These are phyloP conservation scores for Aspergillus bertholletiae DNA, from an alignment of 495 filamentous ascomycete genomes.

Conservation along the genomic window DNA sequence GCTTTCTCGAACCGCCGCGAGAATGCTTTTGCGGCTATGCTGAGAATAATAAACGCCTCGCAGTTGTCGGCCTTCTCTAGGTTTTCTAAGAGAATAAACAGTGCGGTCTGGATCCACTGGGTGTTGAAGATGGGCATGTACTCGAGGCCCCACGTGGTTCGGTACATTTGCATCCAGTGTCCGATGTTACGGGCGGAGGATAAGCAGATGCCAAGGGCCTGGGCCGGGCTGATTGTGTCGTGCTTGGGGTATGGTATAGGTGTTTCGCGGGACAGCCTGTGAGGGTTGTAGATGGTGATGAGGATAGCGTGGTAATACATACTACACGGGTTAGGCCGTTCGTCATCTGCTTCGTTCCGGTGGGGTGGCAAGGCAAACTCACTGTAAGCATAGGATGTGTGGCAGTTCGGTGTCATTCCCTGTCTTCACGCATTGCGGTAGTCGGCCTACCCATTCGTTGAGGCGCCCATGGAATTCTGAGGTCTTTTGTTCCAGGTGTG, in stretches of 20 bases:
- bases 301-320: constrained; percentile 30
- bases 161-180: constrained; percentile 20
- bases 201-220: constrained; percentile 10
- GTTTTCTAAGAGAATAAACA: constrained; percentile 27
- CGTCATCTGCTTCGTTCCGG: neutral
- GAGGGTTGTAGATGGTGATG: constrained; percentile 17
- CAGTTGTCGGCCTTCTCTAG: constrained; percentile 21
- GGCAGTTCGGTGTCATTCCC: constrained; percentile 19
- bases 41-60: constrained; percentile 27
- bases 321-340: constrained; percentile 8
- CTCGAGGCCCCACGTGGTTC: constrained; percentile 22
- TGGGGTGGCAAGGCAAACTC: neutral
- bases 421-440: constrained; percentile 18
- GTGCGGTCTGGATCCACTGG: constrained; percentile 27
- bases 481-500: constrained; percentile 11
- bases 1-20: constrained; percentile 28
- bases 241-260: too few relatives aligned
- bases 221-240: neutral
- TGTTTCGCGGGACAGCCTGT: neutral
- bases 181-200: constrained; percentile 19
- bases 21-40: constrained; percentile 18
- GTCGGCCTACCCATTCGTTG: constrained; percentile 16
- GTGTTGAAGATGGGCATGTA: constrained; percentile 22
- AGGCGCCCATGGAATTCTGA: constrained; percentile 19
- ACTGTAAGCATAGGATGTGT: constrained; percentile 34